These are phyloP conservation scores for Nicotiana obtusifolia DNA, from an alignment of 257 asterid species.

Conservation along the genomic window DNA sequence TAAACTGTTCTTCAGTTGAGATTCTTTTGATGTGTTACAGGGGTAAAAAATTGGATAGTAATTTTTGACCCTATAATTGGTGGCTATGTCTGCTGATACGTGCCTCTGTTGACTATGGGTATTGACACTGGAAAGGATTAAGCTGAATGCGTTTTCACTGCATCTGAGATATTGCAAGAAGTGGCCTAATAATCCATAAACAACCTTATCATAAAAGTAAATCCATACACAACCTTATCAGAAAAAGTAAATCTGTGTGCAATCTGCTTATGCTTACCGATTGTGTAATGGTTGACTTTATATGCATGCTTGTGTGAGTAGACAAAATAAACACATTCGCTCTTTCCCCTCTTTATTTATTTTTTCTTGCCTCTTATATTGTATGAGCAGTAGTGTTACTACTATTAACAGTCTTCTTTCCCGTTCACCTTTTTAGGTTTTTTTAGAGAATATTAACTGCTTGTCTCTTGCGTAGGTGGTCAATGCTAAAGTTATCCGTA, in stretches of 20 bases:
- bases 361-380: neutral
- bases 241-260: neutral
- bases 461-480: conserved; percentile 29
- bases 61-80: neutral
- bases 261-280: neutral
- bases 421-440: neutral
- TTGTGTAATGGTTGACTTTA: neutral
- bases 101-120: neutral
- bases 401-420: neutral
- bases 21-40: neutral
- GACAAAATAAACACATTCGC: neutral
- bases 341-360: too few relatives aligned
- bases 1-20: neutral
- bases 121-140: neutral
- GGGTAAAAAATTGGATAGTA: neutral
- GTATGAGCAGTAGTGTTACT: neutral
- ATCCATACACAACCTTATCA: neutral
- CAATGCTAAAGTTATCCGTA: conserved; percentile 65
- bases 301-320: neutral
- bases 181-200: neutral
- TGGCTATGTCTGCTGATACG: neutral
- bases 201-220: neutral
- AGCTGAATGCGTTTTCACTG: neutral
- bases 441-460: neutral
- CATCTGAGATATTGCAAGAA: neutral